phyloP scores from a whole-genome alignment of 2,329 filamentous ascomycete genomes.

The Endoconidiophora polonica region DNA sequence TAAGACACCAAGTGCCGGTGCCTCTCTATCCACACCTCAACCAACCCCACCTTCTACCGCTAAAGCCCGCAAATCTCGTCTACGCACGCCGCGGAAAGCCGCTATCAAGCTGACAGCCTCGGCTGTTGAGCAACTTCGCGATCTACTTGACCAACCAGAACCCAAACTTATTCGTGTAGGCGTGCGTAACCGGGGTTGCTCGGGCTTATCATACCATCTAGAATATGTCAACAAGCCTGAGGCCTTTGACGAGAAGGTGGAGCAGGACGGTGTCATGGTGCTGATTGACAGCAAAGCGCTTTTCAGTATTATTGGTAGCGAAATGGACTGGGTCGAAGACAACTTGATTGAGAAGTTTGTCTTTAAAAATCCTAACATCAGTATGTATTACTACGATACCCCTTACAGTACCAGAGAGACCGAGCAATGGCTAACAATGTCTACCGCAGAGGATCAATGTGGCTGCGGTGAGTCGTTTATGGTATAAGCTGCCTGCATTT shows the following conservation, averaged over 20 bases:
- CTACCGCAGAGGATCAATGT: conserved; percentile 69
- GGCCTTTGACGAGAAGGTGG: conserved; percentile 77
- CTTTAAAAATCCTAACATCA: conserved; percentile 96
- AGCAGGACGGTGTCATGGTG: conserved; percentile 91
- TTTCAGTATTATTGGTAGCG: conserved; percentile 93
- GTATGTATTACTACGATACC: conserved; percentile 39
- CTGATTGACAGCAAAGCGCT: conserved; percentile 93
- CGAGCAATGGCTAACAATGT: conserved; percentile 19
- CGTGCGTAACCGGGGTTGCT: conserved; percentile 87
- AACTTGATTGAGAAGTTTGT: conserved; percentile 85
- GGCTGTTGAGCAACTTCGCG: conserved; percentile 63
- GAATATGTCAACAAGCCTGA: conserved; percentile 90
- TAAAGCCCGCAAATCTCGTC: conserved; percentile 33
- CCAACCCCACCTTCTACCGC: conserved; percentile 21
- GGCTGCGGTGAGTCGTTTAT: conserved; percentile 95
- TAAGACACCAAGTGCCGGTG: not conserved
- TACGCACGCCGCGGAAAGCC: conserved; percentile 64
- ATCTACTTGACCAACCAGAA: conserved; percentile 65
- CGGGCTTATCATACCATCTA: conserved; percentile 79
- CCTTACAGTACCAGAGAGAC: too few species aligned
- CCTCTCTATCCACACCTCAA: not conserved
- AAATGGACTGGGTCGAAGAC: conserved; percentile 98
- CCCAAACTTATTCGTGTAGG: conserved; percentile 90
- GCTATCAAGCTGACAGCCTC: conserved; percentile 71
- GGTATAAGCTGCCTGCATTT: conserved; percentile 31